phyloP scores from a whole-genome alignment of 805 yeast genomes.

The Sporopachydermia lactativora region DNA sequence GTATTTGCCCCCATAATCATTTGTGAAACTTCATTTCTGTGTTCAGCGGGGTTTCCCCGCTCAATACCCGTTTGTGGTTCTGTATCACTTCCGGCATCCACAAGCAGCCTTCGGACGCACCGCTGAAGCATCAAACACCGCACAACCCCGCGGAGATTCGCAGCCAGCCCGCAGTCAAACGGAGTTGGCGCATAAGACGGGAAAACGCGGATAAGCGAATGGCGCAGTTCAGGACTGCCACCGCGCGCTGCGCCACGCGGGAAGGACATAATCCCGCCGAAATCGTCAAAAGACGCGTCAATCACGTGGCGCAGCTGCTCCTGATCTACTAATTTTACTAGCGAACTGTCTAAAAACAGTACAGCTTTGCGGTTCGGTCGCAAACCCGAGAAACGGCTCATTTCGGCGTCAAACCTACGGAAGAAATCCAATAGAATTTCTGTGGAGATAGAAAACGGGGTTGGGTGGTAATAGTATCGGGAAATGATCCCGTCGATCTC shows the following conservation, averaged over 20 bases:
- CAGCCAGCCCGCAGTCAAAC: constrained; percentile 1
- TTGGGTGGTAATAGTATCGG: background rate
- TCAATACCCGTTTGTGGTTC: too few species aligned
- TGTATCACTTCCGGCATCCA: too few species aligned
- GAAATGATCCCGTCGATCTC: background rate
- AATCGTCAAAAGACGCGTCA: background rate
- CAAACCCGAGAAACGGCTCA: background rate
- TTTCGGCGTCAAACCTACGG: background rate
- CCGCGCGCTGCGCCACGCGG: background rate
- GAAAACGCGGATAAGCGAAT: background rate
- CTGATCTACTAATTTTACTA: background rate
- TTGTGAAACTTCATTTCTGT: too few species aligned
- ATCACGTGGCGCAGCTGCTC: background rate
- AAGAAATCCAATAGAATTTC: background rate
- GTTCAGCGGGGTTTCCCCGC: too few species aligned
- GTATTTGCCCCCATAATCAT: too few species aligned
- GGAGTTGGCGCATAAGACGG: constrained; percentile 1
- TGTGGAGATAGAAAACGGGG: background rate
- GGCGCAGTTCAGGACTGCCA: background rate
- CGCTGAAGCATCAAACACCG: background rate
- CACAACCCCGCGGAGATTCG: background rate
- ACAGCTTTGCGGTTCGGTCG: background rate
- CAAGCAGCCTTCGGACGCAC: background rate
- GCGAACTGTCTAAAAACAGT: background rate
- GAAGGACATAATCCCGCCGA: background rate